Conservation (phyloP, 441 rosid genomes). For the Erysimum cheiri region DNA sequence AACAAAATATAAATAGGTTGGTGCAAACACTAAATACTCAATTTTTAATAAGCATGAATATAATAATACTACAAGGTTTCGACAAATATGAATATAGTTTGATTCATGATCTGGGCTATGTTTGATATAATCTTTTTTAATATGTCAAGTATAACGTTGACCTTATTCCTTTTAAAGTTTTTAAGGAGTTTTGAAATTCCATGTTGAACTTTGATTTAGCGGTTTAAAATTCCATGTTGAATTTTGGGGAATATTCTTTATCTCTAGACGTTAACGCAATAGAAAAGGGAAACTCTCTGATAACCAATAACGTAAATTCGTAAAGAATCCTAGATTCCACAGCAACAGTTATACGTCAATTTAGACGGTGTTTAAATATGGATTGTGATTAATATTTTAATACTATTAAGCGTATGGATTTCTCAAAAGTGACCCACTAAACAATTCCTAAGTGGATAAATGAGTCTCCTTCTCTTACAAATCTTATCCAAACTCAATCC, state of each 20-base stretch:
- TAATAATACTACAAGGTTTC: background rate
- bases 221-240: slow-evolving; percentile 29
- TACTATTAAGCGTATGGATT: slow-evolving; percentile 1
- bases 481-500: slow-evolving; percentile 41
- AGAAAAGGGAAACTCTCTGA: slow-evolving; percentile 26
- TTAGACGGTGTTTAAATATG: slow-evolving; percentile 9
- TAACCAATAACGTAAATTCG: slow-evolving; percentile 25
- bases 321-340: slow-evolving; percentile 24
- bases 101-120: background rate
- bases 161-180: slow-evolving; percentile 15
- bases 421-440: slow-evolving; percentile 34
- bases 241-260: slow-evolving; percentile 24
- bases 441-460: slow-evolving; percentile 37
- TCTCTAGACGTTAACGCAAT: slow-evolving; percentile 5
- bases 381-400: background rate
- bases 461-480: slow-evolving; percentile 27
- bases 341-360: slow-evolving; percentile 32
- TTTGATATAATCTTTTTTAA: slow-evolving; percentile 1
- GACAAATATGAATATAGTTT: background rate
- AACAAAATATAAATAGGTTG: background rate
- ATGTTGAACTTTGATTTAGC: slow-evolving; percentile 13
- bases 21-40: background rate
- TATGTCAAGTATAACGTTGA: background rate
- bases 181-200: slow-evolving; percentile 4
- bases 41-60: background rate